A percentile compares a stretch with the other conserved stretches of the same genome.
Conservation (phyloP, 805 yeast genomes). For the Hanseniaspora lachancei region DNA sequence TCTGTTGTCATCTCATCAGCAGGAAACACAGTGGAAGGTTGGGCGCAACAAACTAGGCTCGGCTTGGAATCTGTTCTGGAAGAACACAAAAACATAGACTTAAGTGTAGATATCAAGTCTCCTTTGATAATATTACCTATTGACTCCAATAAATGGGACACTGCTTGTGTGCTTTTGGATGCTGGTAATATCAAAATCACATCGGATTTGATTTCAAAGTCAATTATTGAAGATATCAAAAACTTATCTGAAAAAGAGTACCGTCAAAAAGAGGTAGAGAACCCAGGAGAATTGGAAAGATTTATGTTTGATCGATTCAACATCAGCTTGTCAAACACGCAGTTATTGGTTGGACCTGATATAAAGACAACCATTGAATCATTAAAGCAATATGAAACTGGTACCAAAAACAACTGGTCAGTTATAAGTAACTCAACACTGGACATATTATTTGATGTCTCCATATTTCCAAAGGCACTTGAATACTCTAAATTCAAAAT, state of each 20-base stretch:
- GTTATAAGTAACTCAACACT: constrained; percentile 67
- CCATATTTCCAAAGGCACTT: constrained; percentile 70
- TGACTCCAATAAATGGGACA: constrained; percentile 61
- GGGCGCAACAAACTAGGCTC: constrained; percentile 76
- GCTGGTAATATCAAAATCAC: constrained; percentile 85
- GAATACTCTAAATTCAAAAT: constrained; percentile 60
- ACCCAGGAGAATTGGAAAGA: constrained; percentile 39
- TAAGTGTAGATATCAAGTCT: constrained; percentile 81
- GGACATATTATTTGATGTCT: constrained; percentile 61
- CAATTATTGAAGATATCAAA: constrained; percentile 55
- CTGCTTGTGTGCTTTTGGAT: constrained; percentile 85
- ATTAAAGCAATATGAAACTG: constrained; percentile 35
- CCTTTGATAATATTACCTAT: constrained; percentile 81
- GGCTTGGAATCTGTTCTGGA: constrained; percentile 89
- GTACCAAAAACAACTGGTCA: constrained; percentile 30
- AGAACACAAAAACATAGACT: constrained; percentile 81
- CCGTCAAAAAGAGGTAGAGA: constrained; percentile 32
- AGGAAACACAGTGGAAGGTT: constrained; percentile 82
- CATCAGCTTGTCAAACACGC: constrained; percentile 69
- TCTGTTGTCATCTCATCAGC: constrained; percentile 90
- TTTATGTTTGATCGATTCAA: constrained; percentile 84
- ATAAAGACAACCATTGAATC: constrained; percentile 67
- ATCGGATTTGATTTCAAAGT: constrained; percentile 67
- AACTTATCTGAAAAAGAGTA: constrained; percentile 57
- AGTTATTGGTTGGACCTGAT: constrained; percentile 72